Conservation (phyloP, 208 protist genomes). For the Strigomonas galati region DNA sequence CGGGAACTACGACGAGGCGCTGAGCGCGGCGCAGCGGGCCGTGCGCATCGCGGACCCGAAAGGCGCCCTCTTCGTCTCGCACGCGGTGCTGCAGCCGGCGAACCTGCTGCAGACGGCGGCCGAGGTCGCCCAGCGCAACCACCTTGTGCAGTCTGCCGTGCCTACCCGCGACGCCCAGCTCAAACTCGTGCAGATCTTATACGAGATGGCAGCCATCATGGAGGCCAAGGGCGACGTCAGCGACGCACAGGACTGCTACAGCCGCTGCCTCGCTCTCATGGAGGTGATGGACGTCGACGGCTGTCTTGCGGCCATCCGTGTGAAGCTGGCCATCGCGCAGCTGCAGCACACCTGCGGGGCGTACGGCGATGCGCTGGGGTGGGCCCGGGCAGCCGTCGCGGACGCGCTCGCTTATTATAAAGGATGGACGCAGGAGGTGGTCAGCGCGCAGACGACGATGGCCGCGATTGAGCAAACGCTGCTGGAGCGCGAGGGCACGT, state of each 20-base stretch:
- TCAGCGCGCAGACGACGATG: conserved; percentile 23
- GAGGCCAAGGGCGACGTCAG: conserved; percentile 28
- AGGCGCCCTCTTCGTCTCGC: conserved; percentile 42
- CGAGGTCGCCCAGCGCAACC: conserved; percentile 23
- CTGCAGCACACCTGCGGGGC: conserved; percentile 39
- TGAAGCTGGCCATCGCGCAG: conserved; percentile 39
- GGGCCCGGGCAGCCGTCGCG: conserved; percentile 29
- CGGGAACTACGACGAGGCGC: conserved; percentile 23
- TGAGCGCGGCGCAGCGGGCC: conserved; percentile 34
- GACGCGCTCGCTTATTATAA: conserved; percentile 32
- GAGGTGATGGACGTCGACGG: conserved; percentile 32
- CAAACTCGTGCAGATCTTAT: conserved; percentile 24
- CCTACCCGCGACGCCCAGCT: conserved; percentile 12
- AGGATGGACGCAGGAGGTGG: conserved; percentile 38
- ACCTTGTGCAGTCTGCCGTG: conserved; percentile 17
- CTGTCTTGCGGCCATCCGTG: conserved; percentile 26
- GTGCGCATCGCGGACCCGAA: conserved; percentile 47
- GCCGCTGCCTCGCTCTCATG: conserved; percentile 38
- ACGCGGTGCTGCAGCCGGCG: conserved; percentile 38
- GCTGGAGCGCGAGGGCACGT: conserved; percentile 37
- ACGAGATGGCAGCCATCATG: conserved; percentile 33
- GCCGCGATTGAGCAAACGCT: conserved; percentile 29
- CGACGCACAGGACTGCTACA: conserved; percentile 42
- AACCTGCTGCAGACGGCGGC: conserved; percentile 25
- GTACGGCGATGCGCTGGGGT: conserved; percentile 50